These are phyloP conservation scores for Bondarzewia mesenterica DNA, from an alignment of 1,284 basidiomycete species.

Conservation along the genomic window DNA sequence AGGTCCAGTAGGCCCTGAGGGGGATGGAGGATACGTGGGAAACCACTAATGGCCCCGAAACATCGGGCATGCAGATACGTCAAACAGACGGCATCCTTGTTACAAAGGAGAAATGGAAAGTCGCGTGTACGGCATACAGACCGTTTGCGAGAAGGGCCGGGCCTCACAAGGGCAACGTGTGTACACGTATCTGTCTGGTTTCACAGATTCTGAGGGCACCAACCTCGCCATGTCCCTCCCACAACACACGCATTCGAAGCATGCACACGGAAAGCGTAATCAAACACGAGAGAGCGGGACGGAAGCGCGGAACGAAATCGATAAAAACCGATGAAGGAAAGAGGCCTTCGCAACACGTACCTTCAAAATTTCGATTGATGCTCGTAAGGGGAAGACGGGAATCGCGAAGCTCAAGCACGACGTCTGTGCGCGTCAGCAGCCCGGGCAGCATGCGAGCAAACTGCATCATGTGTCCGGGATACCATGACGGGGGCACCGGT, in stretches of 20 bases:
- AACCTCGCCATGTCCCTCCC: background rate
- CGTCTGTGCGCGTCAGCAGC: slow-evolving; percentile 74
- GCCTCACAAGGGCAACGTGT: background rate
- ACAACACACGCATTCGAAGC: no score
- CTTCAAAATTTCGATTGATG: slow-evolving; percentile 87
- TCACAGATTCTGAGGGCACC: background rate
- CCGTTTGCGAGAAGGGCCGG: background rate
- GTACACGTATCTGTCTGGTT: background rate
- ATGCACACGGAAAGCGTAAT: background rate
- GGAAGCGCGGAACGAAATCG: background rate
- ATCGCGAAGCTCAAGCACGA: slow-evolving; percentile 93
- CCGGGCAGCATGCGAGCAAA: slow-evolving; percentile 75
- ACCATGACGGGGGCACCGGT: slow-evolving; percentile 87
- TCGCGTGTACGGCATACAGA: slow-evolving; percentile 8
- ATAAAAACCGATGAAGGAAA: background rate
- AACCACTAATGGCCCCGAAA: no score
- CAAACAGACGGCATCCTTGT: no score
- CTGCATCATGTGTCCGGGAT: slow-evolving; percentile 93
- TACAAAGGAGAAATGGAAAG: no score
- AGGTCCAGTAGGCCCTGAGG: no score
- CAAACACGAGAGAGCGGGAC: background rate
- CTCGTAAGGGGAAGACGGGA: slow-evolving; percentile 89
- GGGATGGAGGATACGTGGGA: background rate
- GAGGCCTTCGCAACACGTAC: slow-evolving; percentile 26
- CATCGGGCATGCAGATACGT: no score